Percentiles rank a stretch among this genome's conserved stretches.
Evolutionary conservation across 352 stramenopile genomes (phyloP).

Genomic region (Phytophthora quininea): DNA sequence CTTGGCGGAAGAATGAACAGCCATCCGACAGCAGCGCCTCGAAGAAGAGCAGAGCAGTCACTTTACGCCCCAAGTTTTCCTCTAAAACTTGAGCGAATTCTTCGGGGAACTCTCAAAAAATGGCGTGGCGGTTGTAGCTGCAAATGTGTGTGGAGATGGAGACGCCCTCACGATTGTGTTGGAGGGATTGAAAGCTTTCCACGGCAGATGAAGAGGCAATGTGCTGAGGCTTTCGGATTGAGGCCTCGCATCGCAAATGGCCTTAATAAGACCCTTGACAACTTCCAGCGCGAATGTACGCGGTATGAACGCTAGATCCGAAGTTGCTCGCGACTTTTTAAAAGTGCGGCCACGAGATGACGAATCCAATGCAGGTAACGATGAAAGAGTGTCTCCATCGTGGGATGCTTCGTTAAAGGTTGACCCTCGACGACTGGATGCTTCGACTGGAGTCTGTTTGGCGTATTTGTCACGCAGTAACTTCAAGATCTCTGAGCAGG

Average conservation of each 20-base stretch:
- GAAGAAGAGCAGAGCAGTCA: slow-evolving; percentile 61
- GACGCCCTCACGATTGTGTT: slow-evolving; percentile 12
- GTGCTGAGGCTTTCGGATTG: slow-evolving; percentile 35
- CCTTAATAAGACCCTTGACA: slow-evolving; percentile 52
- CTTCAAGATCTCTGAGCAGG: slow-evolving; percentile 26
- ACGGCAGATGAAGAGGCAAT: slow-evolving; percentile 53
- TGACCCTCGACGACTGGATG: no score
- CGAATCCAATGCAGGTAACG: slow-evolving; percentile 9
- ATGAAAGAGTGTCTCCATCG: slow-evolving; percentile 8
- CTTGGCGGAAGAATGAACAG: slow-evolving; percentile 54
- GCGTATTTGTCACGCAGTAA: slow-evolving; percentile 21
- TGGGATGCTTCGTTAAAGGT: no score
- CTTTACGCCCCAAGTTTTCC: slow-evolving; percentile 43
- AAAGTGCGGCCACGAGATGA: slow-evolving; percentile 5
- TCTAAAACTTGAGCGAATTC: slow-evolving; percentile 57
- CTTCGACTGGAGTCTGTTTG: slow-evolving; percentile 11
- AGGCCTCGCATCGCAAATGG: slow-evolving; percentile 35
- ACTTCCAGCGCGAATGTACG: slow-evolving; percentile 62
- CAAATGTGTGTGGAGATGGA: slow-evolving; percentile 4
- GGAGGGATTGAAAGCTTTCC: slow-evolving; percentile 32
- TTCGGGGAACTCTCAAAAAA: slow-evolving; percentile 62
- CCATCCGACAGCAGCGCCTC: slow-evolving; percentile 62
- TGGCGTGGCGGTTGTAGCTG: slow-evolving; percentile 23
- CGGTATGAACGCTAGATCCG: slow-evolving; percentile 28
- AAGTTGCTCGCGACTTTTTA: slow-evolving; percentile 15